phyloP scores from a whole-genome alignment of 2,329 filamentous ascomycete species.

The Leptosphaerulina australis region DNA sequence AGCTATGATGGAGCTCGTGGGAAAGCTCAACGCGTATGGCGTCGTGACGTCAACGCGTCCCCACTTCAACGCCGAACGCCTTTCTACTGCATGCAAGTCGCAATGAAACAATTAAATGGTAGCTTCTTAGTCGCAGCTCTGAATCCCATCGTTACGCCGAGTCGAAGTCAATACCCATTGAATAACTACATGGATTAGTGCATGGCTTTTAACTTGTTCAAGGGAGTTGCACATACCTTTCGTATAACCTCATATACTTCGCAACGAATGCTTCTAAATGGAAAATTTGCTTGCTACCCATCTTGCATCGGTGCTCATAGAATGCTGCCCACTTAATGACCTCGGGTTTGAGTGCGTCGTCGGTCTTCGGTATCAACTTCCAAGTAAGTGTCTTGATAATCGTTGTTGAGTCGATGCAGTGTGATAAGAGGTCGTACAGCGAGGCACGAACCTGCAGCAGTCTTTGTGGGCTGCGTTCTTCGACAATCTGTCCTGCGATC shows the following conservation, averaged over 20 bases:
- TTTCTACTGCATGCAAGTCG: constrained; percentile 2
- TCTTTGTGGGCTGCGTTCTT: constrained; percentile 86
- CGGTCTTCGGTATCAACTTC: constrained; percentile 84
- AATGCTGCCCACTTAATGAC: constrained; percentile 96
- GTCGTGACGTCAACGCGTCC: constrained; percentile 23
- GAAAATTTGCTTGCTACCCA: constrained; percentile 94
- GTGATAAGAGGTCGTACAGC: constrained; percentile 94
- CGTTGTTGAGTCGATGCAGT: constrained; percentile 94
- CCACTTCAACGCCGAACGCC: constrained; percentile 27
- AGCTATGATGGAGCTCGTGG: constrained; percentile 19
- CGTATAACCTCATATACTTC: constrained; percentile 95
- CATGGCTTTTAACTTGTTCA: background rate
- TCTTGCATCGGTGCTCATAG: constrained; percentile 93
- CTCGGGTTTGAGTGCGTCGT: constrained; percentile 87
- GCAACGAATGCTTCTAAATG: constrained; percentile 98
- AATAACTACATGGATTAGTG: constrained; percentile 47
- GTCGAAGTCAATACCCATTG: constrained; percentile 73
- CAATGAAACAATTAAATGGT: background rate
- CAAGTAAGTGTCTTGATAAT: constrained; percentile 95
- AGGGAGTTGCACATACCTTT: constrained; percentile 67
- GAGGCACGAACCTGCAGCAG: constrained; percentile 89
- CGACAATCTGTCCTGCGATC: constrained; percentile 91
- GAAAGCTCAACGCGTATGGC: constrained; percentile 22
- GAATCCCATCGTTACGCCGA: constrained; percentile 19
- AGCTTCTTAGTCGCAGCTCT: background rate